Evolutionary conservation across 768 basidiomycete species (phyloP).

Genomic region (Omphalotus guepiniiformis): DNA sequence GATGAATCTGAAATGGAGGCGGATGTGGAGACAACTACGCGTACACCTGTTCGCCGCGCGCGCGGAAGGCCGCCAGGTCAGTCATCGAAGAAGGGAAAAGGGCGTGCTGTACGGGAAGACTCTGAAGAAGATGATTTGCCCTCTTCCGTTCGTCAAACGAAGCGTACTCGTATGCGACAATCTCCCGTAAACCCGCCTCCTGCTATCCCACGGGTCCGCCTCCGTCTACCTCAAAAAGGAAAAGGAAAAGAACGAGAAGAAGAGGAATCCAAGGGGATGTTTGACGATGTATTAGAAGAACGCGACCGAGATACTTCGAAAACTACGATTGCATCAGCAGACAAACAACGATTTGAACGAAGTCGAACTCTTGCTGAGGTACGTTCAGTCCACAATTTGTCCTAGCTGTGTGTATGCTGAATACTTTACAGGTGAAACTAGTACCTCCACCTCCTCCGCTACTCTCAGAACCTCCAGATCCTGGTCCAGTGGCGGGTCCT

Average conservation of each 20-base stretch:
- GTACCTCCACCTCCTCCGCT: slow-evolving; percentile 34
- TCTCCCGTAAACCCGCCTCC: slow-evolving; percentile 33
- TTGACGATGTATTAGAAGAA: slow-evolving; percentile 74
- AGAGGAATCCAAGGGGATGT: slow-evolving; percentile 59
- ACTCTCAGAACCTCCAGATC: slow-evolving; percentile 17
- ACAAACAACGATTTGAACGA: slow-evolving; percentile 70
- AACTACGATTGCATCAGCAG: slow-evolving; percentile 55
- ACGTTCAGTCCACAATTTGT: slow-evolving; percentile 19
- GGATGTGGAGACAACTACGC: slow-evolving; percentile 12
- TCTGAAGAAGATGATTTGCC: slow-evolving; percentile 21
- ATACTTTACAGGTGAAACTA: slow-evolving; percentile 41
- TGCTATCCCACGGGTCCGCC: slow-evolving; percentile 39
- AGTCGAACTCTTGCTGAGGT: slow-evolving; percentile 77
- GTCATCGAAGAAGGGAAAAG: slow-evolving; percentile 15
- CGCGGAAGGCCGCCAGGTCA: slow-evolving; percentile 5
- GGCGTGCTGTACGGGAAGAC: slow-evolving; percentile 10
- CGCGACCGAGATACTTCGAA: slow-evolving; percentile 70
- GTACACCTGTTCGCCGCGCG: neutral
- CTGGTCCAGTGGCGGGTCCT: slow-evolving; percentile 40
- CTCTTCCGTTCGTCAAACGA: slow-evolving; percentile 29
- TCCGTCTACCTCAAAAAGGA: slow-evolving; percentile 55
- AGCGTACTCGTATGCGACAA: slow-evolving; percentile 44
- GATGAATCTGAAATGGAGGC: slow-evolving; percentile 23
- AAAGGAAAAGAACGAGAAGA: slow-evolving; percentile 68
- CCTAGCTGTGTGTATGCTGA: slow-evolving; percentile 8